Conservation (phyloP, 345 rosid genomes). For the Sonneratia caseolaris region DNA sequence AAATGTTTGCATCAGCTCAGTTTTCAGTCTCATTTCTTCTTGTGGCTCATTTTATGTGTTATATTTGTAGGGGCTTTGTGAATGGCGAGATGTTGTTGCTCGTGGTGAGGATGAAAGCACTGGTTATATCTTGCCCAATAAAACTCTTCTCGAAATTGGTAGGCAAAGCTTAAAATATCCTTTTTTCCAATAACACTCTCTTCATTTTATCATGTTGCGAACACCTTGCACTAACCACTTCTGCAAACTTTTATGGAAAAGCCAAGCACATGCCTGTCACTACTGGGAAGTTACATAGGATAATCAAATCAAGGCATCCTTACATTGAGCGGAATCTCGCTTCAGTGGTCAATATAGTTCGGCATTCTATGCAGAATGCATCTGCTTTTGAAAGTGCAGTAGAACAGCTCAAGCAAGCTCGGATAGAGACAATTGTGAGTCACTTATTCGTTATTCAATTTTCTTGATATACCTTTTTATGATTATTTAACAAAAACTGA, state of each 20-base stretch:
- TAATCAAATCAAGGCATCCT: conserved; percentile 50
- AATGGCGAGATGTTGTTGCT: conserved; percentile 81
- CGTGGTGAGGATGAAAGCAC: conserved; percentile 90
- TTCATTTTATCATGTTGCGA: neutral
- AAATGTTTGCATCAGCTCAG: neutral
- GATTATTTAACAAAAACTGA: neutral
- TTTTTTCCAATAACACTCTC: neutral
- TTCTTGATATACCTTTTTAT: neutral
- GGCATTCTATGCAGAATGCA: conserved; percentile 59
- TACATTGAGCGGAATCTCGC: conserved; percentile 61
- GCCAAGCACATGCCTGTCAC: conserved; percentile 81
- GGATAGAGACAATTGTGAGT: conserved; percentile 20
- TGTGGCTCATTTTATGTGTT: conserved; percentile 6
- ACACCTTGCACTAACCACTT: neutral
- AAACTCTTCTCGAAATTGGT: conserved; percentile 80
- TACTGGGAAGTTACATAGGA: conserved; percentile 39
- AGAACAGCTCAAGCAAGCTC: conserved; percentile 33
- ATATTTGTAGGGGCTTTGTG: conserved; percentile 56
- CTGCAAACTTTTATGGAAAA: conserved; percentile 20
- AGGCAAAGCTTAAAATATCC: conserved; percentile 4
- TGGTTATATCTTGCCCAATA: conserved; percentile 80
- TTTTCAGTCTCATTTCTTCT: conserved; percentile 3
- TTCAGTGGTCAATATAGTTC: conserved; percentile 47
- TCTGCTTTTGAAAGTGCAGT: conserved; percentile 56
- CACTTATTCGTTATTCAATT: too few species aligned